A percentile compares a stretch with the other conserved stretches of the same genome.
These are phyloP conservation scores for Mytilinidion resinicola DNA, from an alignment of 495 filamentous ascomycete species.

Conservation along the genomic window DNA sequence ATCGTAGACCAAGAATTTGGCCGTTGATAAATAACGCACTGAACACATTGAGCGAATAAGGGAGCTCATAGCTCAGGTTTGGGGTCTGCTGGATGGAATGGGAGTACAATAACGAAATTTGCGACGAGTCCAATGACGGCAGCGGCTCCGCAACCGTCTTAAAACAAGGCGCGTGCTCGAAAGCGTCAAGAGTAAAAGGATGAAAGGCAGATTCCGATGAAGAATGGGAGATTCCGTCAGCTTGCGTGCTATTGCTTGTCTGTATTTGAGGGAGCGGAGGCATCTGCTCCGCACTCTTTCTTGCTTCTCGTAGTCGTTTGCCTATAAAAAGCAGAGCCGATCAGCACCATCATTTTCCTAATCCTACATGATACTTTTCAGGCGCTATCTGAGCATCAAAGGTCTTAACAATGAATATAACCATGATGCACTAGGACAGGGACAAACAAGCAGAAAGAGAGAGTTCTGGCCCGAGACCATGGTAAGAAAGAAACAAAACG, in stretches of 20 bases:
- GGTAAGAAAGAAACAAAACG: neutral
- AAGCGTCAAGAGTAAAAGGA: constrained; percentile 1
- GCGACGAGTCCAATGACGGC: no score
- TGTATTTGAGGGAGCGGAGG: constrained; percentile 5
- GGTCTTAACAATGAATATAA: no score
- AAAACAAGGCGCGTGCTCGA: neutral
- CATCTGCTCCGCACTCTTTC: constrained; percentile 15
- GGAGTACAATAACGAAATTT: no score
- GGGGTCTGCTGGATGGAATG: no score
- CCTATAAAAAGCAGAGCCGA: constrained; percentile 9
- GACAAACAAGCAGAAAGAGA: neutral
- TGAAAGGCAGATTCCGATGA: neutral
- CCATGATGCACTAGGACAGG: neutral
- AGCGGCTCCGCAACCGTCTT: no score
- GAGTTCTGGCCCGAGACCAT: neutral
- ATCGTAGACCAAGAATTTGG: no score
- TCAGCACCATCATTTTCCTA: constrained; percentile 2
- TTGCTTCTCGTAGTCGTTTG: constrained; percentile 21
- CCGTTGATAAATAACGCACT: no score
- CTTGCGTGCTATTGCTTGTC: neutral
- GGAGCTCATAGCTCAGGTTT: no score
- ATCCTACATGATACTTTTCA: neutral
- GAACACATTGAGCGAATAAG: no score
- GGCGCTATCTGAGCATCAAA: neutral
- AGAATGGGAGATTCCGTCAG: constrained; percentile 1